Evolutionary conservation across 2,329 filamentous ascomycete genomes (phyloP).

Genomic region (Xylogone sp.): DNA sequence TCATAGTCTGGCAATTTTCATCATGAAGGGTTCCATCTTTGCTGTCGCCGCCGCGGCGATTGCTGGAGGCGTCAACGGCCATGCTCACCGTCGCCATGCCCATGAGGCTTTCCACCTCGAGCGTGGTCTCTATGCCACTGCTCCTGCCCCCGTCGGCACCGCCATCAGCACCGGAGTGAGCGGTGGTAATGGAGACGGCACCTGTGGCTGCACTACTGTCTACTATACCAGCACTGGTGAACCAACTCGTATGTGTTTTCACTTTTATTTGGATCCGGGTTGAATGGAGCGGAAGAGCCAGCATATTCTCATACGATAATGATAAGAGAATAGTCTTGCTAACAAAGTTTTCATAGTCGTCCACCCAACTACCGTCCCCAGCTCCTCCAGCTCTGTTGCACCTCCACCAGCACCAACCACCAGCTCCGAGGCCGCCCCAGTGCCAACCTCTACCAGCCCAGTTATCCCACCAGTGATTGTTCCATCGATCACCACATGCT

Average conservation of each 20-base stretch:
- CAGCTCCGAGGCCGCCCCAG: slow-evolving; percentile 32
- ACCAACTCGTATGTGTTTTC: slow-evolving; percentile 54
- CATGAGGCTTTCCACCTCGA: slow-evolving; percentile 56
- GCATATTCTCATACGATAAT: too few species aligned
- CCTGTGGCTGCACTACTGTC: slow-evolving; percentile 72
- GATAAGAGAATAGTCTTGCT: not conserved
- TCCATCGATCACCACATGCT: slow-evolving; percentile 46
- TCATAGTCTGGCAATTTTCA: slow-evolving; percentile 30
- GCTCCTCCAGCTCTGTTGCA: too few species aligned
- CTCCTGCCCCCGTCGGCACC: slow-evolving; percentile 30
- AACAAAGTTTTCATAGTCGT: slow-evolving; percentile 7
- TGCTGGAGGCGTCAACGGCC: slow-evolving; percentile 52
- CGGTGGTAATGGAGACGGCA: too few species aligned
- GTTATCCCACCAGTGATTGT: slow-evolving; percentile 39
- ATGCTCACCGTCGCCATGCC: slow-evolving; percentile 56
- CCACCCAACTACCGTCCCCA: slow-evolving; percentile 16
- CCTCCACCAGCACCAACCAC: slow-evolving; percentile 31
- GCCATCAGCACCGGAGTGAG: slow-evolving; percentile 26
- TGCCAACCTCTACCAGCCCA: slow-evolving; percentile 4
- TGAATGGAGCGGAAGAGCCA: not conserved
- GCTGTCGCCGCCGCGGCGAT: slow-evolving; percentile 63
- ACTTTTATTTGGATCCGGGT: not conserved
- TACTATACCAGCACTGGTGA: slow-evolving; percentile 67
- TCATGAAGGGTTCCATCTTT: slow-evolving; percentile 71
- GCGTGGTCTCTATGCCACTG: slow-evolving; percentile 28